Conservation (phyloP, 257 asterid genomes). For the Solanum rostratum region DNA sequence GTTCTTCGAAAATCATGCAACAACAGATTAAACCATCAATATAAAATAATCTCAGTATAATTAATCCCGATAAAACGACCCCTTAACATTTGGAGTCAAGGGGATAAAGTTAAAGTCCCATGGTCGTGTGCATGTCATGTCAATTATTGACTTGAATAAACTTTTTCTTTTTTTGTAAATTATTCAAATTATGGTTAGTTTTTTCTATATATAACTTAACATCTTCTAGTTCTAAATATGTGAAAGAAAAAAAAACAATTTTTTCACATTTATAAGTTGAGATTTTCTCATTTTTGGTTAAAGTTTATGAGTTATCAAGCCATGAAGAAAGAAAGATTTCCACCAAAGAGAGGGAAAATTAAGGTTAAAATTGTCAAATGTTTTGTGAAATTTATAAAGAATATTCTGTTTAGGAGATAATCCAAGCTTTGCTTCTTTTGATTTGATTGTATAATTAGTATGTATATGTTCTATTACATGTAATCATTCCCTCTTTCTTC, state of each 20-base stretch:
- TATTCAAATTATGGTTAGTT: neutral
- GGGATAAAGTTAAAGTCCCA: neutral
- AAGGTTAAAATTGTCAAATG: conserved; percentile 3
- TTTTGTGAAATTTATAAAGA: conserved; percentile 3
- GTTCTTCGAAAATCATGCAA: neutral
- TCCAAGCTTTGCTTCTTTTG: neutral
- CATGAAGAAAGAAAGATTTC: conserved; percentile 10
- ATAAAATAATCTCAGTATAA: neutral
- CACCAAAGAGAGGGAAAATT: conserved; percentile 31
- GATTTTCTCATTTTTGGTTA: neutral
- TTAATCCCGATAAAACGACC: neutral
- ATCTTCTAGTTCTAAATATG: neutral
- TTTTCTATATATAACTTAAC: neutral
- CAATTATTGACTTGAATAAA: neutral
- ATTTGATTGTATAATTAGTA: neutral
- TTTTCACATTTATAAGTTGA: neutral
- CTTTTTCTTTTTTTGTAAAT: neutral
- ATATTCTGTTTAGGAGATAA: neutral
- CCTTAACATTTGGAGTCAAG: neutral
- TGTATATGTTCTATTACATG: neutral
- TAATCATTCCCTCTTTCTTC: neutral
- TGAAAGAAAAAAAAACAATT: neutral
- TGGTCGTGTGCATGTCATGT: neutral
- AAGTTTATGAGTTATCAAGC: neutral
- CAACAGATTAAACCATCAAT: neutral